phyloP scores from a whole-genome alignment of 768 basidiomycete species.

The Rhizopogon roseolus region DNA sequence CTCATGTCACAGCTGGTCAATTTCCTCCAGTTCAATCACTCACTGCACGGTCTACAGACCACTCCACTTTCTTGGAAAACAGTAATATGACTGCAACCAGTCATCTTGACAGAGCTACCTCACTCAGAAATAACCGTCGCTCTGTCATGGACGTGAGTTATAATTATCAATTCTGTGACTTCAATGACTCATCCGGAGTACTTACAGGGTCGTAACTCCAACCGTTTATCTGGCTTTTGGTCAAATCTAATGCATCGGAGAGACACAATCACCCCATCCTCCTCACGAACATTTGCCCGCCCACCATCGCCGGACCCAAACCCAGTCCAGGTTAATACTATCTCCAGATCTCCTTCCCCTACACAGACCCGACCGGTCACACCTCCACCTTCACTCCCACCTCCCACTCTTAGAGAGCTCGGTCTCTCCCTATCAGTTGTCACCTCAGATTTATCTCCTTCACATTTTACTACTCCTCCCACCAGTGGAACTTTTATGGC shows the following conservation, averaged over 20 bases:
- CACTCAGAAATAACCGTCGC: constrained; percentile 42
- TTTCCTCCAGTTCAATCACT: constrained; percentile 22
- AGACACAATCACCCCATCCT: constrained; percentile 34
- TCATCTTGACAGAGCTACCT: constrained; percentile 22
- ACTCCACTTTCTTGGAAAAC: constrained; percentile 13
- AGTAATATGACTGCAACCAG: constrained; percentile 5
- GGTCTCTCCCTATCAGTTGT: constrained; percentile 67
- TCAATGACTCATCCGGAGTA: constrained; percentile 5
- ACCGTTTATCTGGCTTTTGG: constrained; percentile 83
- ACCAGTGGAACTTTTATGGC: constrained; percentile 73
- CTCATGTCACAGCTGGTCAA: constrained; percentile 43
- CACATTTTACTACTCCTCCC: constrained; percentile 76
- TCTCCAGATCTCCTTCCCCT: constrained; percentile 55
- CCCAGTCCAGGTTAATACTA: constrained; percentile 26
- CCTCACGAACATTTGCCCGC: constrained; percentile 23
- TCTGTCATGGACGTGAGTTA: constrained; percentile 53
- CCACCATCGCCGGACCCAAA: constrained; percentile 21
- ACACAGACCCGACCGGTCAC: constrained; percentile 48
- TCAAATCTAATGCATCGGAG: constrained; percentile 73
- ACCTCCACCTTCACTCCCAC: constrained; percentile 66
- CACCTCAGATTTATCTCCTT: constrained; percentile 64
- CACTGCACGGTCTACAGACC: constrained; percentile 21
- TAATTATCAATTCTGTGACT: background rate
- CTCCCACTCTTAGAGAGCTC: constrained; percentile 71
- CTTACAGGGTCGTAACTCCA: constrained; percentile 54